These are phyloP conservation scores for button mushroom (Agaricus bisporus) DNA, from an alignment of 768 basidiomycete species.

Conservation along the genomic window DNA sequence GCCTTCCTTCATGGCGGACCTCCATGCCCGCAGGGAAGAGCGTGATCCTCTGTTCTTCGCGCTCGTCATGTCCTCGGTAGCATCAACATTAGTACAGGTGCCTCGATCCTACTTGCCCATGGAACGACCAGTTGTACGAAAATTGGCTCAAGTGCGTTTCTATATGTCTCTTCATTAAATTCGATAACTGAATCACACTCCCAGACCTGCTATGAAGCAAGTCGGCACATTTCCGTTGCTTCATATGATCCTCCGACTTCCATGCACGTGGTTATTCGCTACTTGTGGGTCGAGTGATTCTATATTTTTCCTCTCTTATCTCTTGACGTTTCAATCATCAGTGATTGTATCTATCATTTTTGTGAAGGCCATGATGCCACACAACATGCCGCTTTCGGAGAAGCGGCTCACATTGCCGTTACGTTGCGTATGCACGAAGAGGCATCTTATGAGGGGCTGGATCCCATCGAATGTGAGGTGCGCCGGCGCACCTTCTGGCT, in stretches of 20 bases:
- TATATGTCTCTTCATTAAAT: neutral
- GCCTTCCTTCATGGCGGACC: conserved; percentile 88
- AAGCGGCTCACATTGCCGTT: conserved; percentile 79
- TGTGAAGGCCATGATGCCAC: conserved; percentile 86
- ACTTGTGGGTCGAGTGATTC: conserved; percentile 56
- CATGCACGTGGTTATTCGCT: conserved; percentile 82
- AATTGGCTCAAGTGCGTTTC: conserved; percentile 54
- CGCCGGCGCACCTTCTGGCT: conserved; percentile 87
- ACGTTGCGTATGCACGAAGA: conserved; percentile 86
- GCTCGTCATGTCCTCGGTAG: conserved; percentile 83
- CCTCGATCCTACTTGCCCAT: conserved; percentile 85
- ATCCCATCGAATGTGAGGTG: conserved; percentile 85
- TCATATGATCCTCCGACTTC: conserved; percentile 82
- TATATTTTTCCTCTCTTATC: neutral
- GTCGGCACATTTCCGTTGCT: conserved; percentile 71
- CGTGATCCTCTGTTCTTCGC: conserved; percentile 88
- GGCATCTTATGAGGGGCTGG: conserved; percentile 71
- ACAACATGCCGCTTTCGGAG: conserved; percentile 82
- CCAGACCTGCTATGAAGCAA: conserved; percentile 75
- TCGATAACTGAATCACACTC: conserved; percentile 2
- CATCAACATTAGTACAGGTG: conserved; percentile 83
- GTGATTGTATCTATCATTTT: conserved; percentile 83
- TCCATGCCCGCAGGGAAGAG: conserved; percentile 75
- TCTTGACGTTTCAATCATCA: conserved; percentile 22
- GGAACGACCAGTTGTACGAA: conserved; percentile 79